Base-by-base conservation (phyloP, 2,329 filamentous ascomycete species). In the Monosporascus sp. region DNA sequence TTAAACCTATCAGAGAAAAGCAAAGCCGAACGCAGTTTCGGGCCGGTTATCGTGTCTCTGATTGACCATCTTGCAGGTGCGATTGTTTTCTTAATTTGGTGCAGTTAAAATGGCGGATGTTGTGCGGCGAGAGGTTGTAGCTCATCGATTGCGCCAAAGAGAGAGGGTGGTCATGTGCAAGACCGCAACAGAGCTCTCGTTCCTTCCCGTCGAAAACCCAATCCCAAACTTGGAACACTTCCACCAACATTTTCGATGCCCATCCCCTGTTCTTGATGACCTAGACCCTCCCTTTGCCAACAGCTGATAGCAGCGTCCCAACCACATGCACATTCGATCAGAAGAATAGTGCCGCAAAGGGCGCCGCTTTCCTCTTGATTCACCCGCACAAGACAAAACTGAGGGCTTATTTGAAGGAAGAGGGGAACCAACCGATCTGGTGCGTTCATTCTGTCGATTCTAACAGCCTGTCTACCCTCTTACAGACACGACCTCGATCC, bases 371-470 rank as follows among this genome's bases (percentile, higher is more conserved):
- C 31, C 31, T 14, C 8, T 34, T 34, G 11, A 34, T 34, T 34
- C 31, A 14, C 31, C 49, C 20, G 51, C 31, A 22, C 24, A 51
- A 51, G 24, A 41, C 51, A 31, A 51, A 42, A 47, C 20, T 49
- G 38, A 34, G 42, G 17, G 36, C 47, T 14, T 46, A 47, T 50
- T 48, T 53, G 51, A 50, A 48, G 22, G 22, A 51, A 51, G 50
- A 50, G 48, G 48, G 17, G 49, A 39, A 70, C 78, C 68, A 59
- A 81, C 79, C 79, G 72, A 64, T 82, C 79, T 18, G 79, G 79
- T 14, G 79, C 79, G 70, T 82, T 82, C 79, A 82, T 81, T 27
- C 60, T 75, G 57, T 8, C 54, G 51, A 20, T 25, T 25, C 14
- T 41, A 31, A 9, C 18, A 42, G 11, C 39, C 17, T 14, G 11